Conservation (phyloP, 805 yeast species). For the Pichia nanzhaoensis region DNA sequence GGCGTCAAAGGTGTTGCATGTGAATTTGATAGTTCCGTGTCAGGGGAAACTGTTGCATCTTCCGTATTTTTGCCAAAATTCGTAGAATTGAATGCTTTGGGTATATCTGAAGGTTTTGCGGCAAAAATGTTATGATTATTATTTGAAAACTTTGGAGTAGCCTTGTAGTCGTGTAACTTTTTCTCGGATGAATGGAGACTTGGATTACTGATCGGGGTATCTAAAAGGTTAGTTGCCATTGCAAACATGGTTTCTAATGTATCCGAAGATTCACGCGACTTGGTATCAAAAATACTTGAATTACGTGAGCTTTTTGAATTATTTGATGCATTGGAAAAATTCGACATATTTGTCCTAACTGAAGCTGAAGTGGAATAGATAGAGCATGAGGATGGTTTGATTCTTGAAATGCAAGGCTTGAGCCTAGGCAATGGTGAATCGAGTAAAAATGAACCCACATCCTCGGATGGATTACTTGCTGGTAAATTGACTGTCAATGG, state of each 20-base stretch:
- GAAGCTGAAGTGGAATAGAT: constrained; percentile 6
- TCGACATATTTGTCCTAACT: neutral
- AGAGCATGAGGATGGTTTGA: constrained; percentile 8
- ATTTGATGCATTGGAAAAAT: constrained; percentile 1
- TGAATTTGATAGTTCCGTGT: neutral
- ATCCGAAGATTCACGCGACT: constrained; percentile 1
- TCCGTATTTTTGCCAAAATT: neutral
- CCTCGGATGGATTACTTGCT: neutral
- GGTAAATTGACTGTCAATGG: too few species aligned
- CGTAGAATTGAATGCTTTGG: neutral
- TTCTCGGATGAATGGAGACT: too few species aligned
- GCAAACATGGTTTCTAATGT: constrained; percentile 8
- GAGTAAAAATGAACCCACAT: neutral
- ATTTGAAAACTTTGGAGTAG: too few species aligned
- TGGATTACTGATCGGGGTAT: neutral
- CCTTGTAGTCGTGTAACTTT: too few species aligned
- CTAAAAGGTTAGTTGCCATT: neutral
- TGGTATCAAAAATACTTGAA: constrained; percentile 5
- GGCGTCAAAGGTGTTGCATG: constrained; percentile 7
- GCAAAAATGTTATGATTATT: neutral
- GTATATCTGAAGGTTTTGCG: neutral
- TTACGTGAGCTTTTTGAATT: constrained; percentile 1
- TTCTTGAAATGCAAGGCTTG: neutral
- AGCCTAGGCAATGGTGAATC: neutral
- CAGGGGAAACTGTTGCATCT: neutral